Conservation (phyloP, 371 early-diverging fungal genomes). For the Mortierella polycephala region DNA sequence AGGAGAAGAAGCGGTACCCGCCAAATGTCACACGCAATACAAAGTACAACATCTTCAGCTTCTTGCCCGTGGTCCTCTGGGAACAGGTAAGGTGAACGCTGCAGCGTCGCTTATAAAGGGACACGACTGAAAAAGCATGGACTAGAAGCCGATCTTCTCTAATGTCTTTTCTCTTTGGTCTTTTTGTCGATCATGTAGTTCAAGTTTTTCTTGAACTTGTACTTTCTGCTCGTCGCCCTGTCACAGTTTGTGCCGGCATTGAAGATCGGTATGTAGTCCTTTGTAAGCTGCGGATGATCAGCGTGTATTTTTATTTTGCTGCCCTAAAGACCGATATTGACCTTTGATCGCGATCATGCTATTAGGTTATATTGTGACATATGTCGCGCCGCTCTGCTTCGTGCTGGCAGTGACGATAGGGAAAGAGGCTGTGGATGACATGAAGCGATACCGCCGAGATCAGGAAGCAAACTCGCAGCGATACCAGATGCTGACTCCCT, state of each 20-base stretch:
- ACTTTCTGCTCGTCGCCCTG: slow-evolving; percentile 95
- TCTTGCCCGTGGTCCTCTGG: slow-evolving; percentile 91
- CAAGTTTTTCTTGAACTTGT: slow-evolving; percentile 97
- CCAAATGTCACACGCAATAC: slow-evolving; percentile 96
- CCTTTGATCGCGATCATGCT: too few relatives aligned
- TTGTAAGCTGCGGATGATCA: too few relatives aligned
- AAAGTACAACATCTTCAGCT: slow-evolving; percentile 94
- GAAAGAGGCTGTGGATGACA: slow-evolving; percentile 98
- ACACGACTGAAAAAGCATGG: neutral
- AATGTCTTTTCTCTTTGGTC: slow-evolving; percentile 1
- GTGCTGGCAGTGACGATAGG: slow-evolving; percentile 93
- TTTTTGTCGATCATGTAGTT: slow-evolving; percentile 67
- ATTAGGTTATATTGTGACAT: slow-evolving; percentile 92
- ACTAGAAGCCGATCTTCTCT: slow-evolving; percentile 1
- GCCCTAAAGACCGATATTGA: neutral
- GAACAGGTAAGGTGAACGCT: slow-evolving; percentile 79
- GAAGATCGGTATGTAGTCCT: slow-evolving; percentile 71
- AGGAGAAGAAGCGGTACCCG: slow-evolving; percentile 69
- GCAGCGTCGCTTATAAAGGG: neutral
- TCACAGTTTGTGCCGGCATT: slow-evolving; percentile 94
- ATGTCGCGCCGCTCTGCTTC: slow-evolving; percentile 95
- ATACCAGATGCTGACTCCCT: slow-evolving; percentile 64
- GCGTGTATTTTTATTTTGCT: neutral
- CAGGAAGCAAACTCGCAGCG: slow-evolving; percentile 92
- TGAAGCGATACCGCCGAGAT: slow-evolving; percentile 90